Evolutionary conservation across 495 filamentous ascomycete species (phyloP).

Genomic region (Hypoxylon trugodes): DNA sequence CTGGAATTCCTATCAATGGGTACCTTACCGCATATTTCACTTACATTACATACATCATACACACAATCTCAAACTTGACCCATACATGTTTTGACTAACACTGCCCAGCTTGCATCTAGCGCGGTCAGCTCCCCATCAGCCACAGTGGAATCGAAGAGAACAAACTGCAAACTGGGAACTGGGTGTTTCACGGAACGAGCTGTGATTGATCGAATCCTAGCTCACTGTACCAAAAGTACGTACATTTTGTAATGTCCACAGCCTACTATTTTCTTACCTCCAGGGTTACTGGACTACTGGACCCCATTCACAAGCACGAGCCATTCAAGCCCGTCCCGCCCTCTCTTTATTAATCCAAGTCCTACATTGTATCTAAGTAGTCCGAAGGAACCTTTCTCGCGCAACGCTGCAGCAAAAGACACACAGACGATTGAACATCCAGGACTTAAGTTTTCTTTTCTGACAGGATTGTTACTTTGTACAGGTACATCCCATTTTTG

Average conservation of each 20-base stretch:
- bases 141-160: slow-evolving; percentile 35
- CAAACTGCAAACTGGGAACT: slow-evolving; percentile 19
- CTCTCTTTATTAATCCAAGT: slow-evolving; percentile 39
- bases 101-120: slow-evolving; percentile 9
- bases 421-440: slow-evolving; percentile 3
- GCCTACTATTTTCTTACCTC: slow-evolving; percentile 35
- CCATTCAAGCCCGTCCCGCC: slow-evolving; percentile 20
- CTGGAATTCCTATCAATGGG: slow-evolving; percentile 13
- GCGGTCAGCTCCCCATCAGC: slow-evolving; percentile 38
- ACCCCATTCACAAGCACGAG: slow-evolving; percentile 23
- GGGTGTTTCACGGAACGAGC: slow-evolving; percentile 8
- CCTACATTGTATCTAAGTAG: slow-evolving; percentile 25
- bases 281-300: no score
- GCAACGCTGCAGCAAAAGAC: slow-evolving; percentile 12
- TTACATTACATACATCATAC: not conserved
- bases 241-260: no score
- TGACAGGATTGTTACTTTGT: slow-evolving; percentile 21
- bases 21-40: slow-evolving; percentile 7
- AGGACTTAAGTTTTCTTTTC: slow-evolving; percentile 10
- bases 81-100: not conserved
- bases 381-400: slow-evolving; percentile 23
- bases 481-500: no score
- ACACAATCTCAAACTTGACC: not conserved
- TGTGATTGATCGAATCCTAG: slow-evolving; percentile 30
- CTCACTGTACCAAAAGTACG: no score